Evolutionary conservation across 352 stramenopile genomes (phyloP).

Genomic region (Globisporangium sylvaticum): DNA sequence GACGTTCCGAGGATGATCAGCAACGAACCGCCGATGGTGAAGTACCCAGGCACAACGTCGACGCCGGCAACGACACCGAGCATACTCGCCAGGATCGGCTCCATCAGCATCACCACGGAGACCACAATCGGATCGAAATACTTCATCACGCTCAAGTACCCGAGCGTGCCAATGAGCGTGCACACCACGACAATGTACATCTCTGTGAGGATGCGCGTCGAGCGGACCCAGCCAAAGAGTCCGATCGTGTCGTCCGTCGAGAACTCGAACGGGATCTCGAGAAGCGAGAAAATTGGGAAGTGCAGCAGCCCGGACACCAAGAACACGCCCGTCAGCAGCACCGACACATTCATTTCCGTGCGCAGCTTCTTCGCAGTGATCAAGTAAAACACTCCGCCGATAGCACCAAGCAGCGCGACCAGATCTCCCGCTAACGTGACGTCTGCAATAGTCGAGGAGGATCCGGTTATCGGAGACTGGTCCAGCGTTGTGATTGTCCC

Average conservation of each 20-base stretch:
- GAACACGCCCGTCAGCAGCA: constrained; percentile 68
- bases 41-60: constrained; percentile 67
- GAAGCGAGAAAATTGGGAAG: constrained; percentile 57
- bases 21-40: constrained; percentile 59
- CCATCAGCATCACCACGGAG: constrained; percentile 86
- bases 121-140: constrained; percentile 91
- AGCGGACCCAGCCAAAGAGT: constrained; percentile 83
- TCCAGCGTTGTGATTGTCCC: constrained; percentile 73
- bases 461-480: constrained; percentile 23
- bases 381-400: constrained; percentile 74
- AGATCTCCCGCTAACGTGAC: constrained; percentile 65
- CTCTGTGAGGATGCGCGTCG: constrained; percentile 63
- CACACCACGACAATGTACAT: constrained; percentile 85
- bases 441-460: constrained; percentile 25
- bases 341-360: constrained; percentile 56
- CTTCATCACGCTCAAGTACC: constrained; percentile 88
- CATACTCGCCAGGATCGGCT: constrained; percentile 73
- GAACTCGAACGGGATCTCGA: constrained; percentile 64
- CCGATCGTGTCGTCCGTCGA: constrained; percentile 67
- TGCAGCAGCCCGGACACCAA: constrained; percentile 60
- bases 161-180: constrained; percentile 80
- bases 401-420: constrained; percentile 64
- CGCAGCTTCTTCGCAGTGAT: constrained; percentile 69
- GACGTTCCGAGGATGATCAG: constrained; percentile 67
- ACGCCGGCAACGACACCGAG: constrained; percentile 74